phyloP scores from a whole-genome alignment of 2,329 filamentous ascomycete genomes.

The Colletotrichum eleusines region DNA sequence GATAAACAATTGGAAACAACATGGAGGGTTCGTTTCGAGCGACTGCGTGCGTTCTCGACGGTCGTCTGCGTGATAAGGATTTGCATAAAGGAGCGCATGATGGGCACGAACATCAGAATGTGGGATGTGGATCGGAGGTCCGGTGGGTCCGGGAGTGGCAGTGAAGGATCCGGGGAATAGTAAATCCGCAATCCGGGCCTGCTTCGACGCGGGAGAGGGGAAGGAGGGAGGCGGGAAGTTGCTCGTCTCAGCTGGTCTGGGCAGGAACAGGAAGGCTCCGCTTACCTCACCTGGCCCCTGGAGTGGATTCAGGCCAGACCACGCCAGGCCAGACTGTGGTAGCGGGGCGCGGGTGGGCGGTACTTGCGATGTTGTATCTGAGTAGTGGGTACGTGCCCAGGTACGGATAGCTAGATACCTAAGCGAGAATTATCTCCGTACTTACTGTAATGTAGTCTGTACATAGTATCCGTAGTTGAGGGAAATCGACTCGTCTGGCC shows the following conservation, averaged over 20 bases:
- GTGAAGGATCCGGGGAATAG: neutral
- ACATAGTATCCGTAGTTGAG: no score
- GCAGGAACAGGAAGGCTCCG: neutral
- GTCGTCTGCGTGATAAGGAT: constrained; percentile 10
- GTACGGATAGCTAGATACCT: no score
- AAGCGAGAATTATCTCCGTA: constrained; percentile 16
- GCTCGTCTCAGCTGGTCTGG: constrained; percentile 8
- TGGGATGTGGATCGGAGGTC: constrained; percentile 6
- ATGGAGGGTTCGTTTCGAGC: constrained; percentile 1
- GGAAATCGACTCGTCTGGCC: constrained; percentile 33
- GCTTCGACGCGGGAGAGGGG: constrained; percentile 29
- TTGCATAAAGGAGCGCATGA: neutral
- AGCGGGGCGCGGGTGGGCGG: constrained; percentile 1
- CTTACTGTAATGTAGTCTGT: no score
- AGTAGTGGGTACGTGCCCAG: no score
- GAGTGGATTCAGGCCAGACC: neutral
- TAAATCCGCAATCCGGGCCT: constrained; percentile 25
- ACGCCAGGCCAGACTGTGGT: no score
- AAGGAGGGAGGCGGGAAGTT: no score
- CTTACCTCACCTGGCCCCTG: neutral
- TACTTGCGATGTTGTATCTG: constrained; percentile 20
- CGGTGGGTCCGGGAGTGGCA: neutral
- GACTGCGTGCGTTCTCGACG: neutral
- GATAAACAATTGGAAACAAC: constrained; percentile 27
- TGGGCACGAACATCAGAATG: no score